phyloP scores from a whole-genome alignment of 2,329 filamentous ascomycete genomes.

The Tolypocladium amazonense region DNA sequence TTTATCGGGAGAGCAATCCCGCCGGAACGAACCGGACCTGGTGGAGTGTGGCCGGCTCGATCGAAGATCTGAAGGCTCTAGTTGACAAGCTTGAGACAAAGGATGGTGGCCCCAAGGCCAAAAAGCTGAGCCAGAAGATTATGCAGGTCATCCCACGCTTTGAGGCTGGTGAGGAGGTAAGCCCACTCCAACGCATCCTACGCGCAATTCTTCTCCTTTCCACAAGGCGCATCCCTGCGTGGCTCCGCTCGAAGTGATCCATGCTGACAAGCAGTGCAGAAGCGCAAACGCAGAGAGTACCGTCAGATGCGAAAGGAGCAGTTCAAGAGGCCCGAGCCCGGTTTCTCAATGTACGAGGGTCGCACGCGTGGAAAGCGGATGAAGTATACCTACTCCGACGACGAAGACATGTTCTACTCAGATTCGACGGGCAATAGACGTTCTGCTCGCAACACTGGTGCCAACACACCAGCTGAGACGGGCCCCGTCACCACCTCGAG shows the following conservation, averaged over 20 bases:
- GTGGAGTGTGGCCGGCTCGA: slow-evolving; percentile 86
- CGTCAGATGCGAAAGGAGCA: slow-evolving; percentile 74
- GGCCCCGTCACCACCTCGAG: slow-evolving; percentile 65
- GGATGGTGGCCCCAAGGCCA: slow-evolving; percentile 75
- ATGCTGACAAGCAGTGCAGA: slow-evolving; percentile 39
- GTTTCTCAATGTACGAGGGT: slow-evolving; percentile 90
- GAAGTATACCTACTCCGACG: slow-evolving; percentile 92
- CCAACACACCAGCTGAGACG: slow-evolving; percentile 60
- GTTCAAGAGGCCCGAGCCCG: slow-evolving; percentile 77
- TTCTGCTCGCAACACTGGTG: slow-evolving; percentile 64
- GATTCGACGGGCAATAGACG: slow-evolving; percentile 51
- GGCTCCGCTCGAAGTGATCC: not conserved
- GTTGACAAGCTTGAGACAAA: slow-evolving; percentile 64
- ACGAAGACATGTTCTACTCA: slow-evolving; percentile 62
- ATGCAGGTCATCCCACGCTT: slow-evolving; percentile 74
- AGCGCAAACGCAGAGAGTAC: slow-evolving; percentile 88
- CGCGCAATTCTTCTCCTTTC: not conserved
- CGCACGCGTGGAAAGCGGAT: slow-evolving; percentile 92
- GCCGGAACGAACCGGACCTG: slow-evolving; percentile 67
- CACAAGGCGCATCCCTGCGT: not conserved
- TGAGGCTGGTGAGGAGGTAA: slow-evolving; percentile 82
- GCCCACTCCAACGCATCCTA: slow-evolving; percentile 11
- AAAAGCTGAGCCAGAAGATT: slow-evolving; percentile 68
- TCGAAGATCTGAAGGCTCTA: slow-evolving; percentile 71
- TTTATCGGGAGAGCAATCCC: slow-evolving; percentile 90